phyloP scores from a whole-genome alignment of 2,329 filamentous ascomycete species.

The Ramularia collo-cygni region DNA sequence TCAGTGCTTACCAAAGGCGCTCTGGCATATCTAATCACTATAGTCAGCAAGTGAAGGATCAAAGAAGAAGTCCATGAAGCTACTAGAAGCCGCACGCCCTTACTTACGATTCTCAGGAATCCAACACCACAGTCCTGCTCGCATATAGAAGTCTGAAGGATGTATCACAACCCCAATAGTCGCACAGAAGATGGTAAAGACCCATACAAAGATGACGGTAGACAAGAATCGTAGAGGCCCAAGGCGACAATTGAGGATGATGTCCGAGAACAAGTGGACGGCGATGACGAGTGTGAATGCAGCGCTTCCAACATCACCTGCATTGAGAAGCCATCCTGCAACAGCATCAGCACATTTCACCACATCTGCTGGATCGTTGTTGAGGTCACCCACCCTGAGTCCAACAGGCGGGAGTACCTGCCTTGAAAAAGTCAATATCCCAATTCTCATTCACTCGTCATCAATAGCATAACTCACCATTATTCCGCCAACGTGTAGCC shows the following conservation, averaged over 20 bases:
- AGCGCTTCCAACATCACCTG: slow-evolving; percentile 58
- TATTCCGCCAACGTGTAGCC: slow-evolving; percentile 51
- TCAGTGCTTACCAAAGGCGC: slow-evolving; percentile 41
- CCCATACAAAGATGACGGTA: slow-evolving; percentile 48
- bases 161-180: slow-evolving; percentile 45
- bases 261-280: slow-evolving; percentile 56
- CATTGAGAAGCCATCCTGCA: slow-evolving; percentile 54
- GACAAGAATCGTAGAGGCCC: slow-evolving; percentile 46
- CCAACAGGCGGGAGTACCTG: slow-evolving; percentile 49
- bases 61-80: no score
- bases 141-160: slow-evolving; percentile 47
- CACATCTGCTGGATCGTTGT: no score
- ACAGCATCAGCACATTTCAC: slow-evolving; percentile 29
- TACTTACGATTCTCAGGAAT: slow-evolving; percentile 43
- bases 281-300: slow-evolving; percentile 61
- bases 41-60: no score
- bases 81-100: no score
- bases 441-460: no score
- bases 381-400: slow-evolving; percentile 45
- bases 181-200: slow-evolving; percentile 52
- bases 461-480: slow-evolving; percentile 13
- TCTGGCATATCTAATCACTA: slow-evolving; percentile 35
- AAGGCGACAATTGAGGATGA: slow-evolving; percentile 50
- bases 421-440: slow-evolving; percentile 15
- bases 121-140: slow-evolving; percentile 63